Evolutionary conservation across 1,139 yeast species (phyloP).

Genomic region (Keqinozyma sinolaborantium): DNA sequence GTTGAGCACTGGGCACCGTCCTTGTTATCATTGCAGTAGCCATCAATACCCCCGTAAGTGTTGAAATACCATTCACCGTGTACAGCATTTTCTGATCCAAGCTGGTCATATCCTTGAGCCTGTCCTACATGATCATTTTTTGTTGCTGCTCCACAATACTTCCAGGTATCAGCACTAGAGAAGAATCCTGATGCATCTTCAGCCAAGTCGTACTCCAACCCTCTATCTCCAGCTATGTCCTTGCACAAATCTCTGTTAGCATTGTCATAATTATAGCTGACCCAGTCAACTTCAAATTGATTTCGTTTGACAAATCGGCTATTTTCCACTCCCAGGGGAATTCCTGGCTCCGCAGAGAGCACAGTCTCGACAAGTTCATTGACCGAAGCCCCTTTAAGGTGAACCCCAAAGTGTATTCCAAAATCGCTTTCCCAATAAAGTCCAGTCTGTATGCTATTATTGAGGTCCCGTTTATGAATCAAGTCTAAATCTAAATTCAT

Average conservation of each 20-base stretch:
- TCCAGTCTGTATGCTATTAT: too few relatives aligned
- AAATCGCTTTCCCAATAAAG: too few relatives aligned
- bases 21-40: constrained; percentile 1
- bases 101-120: constrained; percentile 1
- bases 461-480: too few relatives aligned
- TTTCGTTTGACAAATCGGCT: too few relatives aligned
- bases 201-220: constrained; percentile 1
- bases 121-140: neutral
- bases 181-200: neutral
- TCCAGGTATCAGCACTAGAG: constrained; percentile 1
- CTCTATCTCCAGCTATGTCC: constrained; percentile 1
- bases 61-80: constrained; percentile 2
- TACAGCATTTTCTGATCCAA: constrained; percentile 1
- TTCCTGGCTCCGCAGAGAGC: too few relatives aligned
- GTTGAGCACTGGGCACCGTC: constrained; percentile 1
- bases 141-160: constrained; percentile 1
- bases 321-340: too few relatives aligned
- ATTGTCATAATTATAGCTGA: constrained; percentile 1
- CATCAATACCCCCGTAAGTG: constrained; percentile 2
- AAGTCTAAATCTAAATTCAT: too few relatives aligned
- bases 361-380: too few relatives aligned
- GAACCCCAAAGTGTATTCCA: too few relatives aligned
- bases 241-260: constrained; percentile 1
- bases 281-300: constrained; percentile 1
- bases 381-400: too few relatives aligned